A percentile compares a stretch with the other conserved stretches of the same genome.
Evolutionary conservation across 345 rosid genomes (phyloP).

Genomic region (Corchorus capsularis): DNA sequence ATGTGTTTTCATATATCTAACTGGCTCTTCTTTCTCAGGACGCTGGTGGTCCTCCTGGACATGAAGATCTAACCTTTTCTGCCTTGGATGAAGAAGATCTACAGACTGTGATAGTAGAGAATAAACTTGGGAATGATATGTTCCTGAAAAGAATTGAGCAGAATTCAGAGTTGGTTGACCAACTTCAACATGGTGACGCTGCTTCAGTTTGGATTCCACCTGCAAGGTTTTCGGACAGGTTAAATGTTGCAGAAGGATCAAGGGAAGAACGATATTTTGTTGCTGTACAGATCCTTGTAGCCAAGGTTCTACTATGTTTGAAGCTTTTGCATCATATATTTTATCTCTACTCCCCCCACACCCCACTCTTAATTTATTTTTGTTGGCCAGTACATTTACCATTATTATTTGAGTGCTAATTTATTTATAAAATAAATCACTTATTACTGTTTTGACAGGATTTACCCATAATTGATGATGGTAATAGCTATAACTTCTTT

Average conservation of each 20-base stretch:
- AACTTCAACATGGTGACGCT: slow-evolving; percentile 58
- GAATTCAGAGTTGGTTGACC: slow-evolving; percentile 53
- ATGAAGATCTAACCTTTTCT: slow-evolving; percentile 64
- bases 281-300: slow-evolving; percentile 81
- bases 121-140: slow-evolving; percentile 86
- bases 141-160: slow-evolving; percentile 76
- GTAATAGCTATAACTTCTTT: slow-evolving; percentile 86
- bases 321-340: slow-evolving; percentile 3
- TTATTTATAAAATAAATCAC: slow-evolving; percentile 10
- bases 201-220: slow-evolving; percentile 90
- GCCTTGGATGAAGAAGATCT: slow-evolving; percentile 97
- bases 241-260: slow-evolving; percentile 77
- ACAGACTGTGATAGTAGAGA: slow-evolving; percentile 78
- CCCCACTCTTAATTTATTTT: no score
- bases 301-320: slow-evolving; percentile 58
- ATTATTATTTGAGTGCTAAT: slow-evolving; percentile 2
- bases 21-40: slow-evolving; percentile 48
- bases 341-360: no score
- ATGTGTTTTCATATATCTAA: slow-evolving; percentile 18
- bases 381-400: neutral
- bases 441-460: slow-evolving; percentile 52
- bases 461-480: slow-evolving; percentile 80
- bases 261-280: slow-evolving; percentile 74
- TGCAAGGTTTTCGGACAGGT: slow-evolving; percentile 84
- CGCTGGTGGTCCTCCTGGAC: slow-evolving; percentile 42